Conservation (phyloP, 176 grass and related monocot species). For the Alloteropsis semialata region DNA sequence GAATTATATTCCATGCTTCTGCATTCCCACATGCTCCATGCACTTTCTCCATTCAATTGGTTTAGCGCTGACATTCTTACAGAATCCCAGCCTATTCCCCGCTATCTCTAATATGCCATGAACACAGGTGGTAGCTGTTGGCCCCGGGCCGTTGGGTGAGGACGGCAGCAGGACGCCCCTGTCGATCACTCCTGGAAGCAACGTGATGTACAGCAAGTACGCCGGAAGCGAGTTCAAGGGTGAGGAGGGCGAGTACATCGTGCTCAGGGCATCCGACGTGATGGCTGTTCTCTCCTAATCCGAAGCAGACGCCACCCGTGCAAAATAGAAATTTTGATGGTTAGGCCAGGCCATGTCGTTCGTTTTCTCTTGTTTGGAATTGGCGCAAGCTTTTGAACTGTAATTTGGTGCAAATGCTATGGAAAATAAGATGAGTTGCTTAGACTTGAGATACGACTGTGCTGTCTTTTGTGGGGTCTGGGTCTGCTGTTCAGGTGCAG, state of each 20-base stretch:
- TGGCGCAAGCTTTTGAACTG: neutral
- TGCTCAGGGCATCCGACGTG: conserved; percentile 57
- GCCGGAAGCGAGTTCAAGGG: conserved; percentile 66
- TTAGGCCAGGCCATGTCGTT: neutral
- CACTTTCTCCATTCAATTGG: neutral
- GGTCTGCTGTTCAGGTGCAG: neutral
- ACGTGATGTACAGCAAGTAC: conserved; percentile 54
- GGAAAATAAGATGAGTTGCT: neutral
- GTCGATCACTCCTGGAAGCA: conserved; percentile 43
- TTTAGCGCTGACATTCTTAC: neutral
- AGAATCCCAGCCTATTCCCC: neutral
- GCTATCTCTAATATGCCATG: neutral
- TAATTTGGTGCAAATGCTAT: neutral
- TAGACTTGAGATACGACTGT: neutral
- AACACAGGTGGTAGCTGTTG: conserved; percentile 49
- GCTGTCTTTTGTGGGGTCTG: neutral
- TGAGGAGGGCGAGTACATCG: conserved; percentile 49
- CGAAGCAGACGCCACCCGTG: neutral
- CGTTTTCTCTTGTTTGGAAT: neutral
- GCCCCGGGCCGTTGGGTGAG: conserved; percentile 51
- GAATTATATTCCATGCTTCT: neutral
- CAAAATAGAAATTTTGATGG: conserved; percentile 40
- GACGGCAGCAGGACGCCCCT: conserved; percentile 51
- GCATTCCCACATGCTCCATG: no score
- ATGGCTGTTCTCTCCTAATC: conserved; percentile 44